phyloP scores from a whole-genome alignment of 352 stramenopile species.

The Pythium periplocum region DNA sequence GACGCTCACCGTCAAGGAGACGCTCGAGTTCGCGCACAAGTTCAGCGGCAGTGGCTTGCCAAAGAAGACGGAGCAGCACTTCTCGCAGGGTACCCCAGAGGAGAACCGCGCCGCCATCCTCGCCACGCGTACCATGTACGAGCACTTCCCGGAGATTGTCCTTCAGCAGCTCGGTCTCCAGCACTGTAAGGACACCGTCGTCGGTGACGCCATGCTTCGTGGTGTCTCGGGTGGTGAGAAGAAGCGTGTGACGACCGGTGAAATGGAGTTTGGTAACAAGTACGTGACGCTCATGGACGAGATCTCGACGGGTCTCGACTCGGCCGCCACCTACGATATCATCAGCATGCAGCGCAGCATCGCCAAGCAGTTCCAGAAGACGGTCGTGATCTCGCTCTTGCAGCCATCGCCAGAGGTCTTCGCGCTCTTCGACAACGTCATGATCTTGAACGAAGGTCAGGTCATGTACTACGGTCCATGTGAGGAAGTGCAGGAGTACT shows the following conservation, averaged over 20 bases:
- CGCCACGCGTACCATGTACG: slow-evolving; percentile 13
- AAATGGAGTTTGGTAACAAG: slow-evolving; percentile 71
- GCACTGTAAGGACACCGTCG: slow-evolving; percentile 35
- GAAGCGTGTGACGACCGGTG: slow-evolving; percentile 34
- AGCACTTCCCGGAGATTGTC: slow-evolving; percentile 31
- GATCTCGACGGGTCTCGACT: slow-evolving; percentile 92
- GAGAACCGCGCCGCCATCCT: slow-evolving; percentile 16
- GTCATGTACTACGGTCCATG: slow-evolving; percentile 24
- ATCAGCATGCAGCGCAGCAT: slow-evolving; percentile 43
- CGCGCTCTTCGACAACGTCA: slow-evolving; percentile 21
- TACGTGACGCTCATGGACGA: slow-evolving; percentile 83
- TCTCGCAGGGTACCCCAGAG: slow-evolving; percentile 22
- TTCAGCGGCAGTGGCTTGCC: slow-evolving; percentile 18
- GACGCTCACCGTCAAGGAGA: slow-evolving; percentile 29
- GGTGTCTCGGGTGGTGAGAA: slow-evolving; percentile 41
- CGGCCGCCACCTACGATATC: slow-evolving; percentile 88
- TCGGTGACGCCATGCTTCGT: slow-evolving; percentile 35
- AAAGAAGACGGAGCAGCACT: slow-evolving; percentile 21
- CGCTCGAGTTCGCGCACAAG: slow-evolving; percentile 23
- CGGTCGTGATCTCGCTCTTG: slow-evolving; percentile 24
- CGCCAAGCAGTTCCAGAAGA: slow-evolving; percentile 24
- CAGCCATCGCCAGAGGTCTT: slow-evolving; percentile 25
- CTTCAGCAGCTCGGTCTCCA: slow-evolving; percentile 29
- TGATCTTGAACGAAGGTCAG: slow-evolving; percentile 17
- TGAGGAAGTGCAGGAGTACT: slow-evolving; percentile 17